Percentiles rank a stretch among this genome's conserved stretches.
Conservation (phyloP, 345 rosid genomes). For the Durio zibethinus region DNA sequence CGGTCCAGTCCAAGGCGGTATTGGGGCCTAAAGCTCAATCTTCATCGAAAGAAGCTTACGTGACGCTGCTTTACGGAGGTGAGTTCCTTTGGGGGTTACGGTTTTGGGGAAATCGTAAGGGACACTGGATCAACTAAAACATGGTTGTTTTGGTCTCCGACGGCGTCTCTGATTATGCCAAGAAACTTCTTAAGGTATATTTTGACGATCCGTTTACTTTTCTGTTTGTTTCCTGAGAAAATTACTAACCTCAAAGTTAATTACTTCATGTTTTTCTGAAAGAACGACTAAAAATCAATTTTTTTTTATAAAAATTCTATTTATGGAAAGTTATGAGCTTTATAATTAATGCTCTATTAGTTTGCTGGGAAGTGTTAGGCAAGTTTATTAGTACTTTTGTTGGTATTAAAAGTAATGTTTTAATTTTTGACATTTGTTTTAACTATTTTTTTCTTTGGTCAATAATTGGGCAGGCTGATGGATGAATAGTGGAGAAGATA, state of each 20-base stretch:
- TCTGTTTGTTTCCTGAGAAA: not conserved
- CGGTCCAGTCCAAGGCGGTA: constrained; percentile 32
- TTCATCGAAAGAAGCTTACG: constrained; percentile 65
- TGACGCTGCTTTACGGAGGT: constrained; percentile 83
- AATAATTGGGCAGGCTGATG: constrained; percentile 66
- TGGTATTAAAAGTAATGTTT: not conserved
- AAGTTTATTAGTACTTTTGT: no score
- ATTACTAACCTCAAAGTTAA: not conserved
- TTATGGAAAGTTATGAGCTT: not conserved
- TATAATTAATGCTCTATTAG: not conserved
- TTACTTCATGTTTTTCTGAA: not conserved
- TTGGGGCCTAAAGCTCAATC: constrained; percentile 25
- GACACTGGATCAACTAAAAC: constrained; percentile 71
- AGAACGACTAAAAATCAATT: not conserved
- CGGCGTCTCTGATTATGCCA: constrained; percentile 80
- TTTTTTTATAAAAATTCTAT: no score
- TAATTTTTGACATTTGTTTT: not conserved
- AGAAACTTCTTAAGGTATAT: constrained; percentile 52
- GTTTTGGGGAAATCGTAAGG: constrained; percentile 86
- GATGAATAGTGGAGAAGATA: constrained; percentile 90
- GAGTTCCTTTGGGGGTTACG: constrained; percentile 92
- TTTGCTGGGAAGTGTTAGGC: not conserved
- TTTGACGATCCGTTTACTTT: not conserved
- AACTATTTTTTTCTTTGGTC: not conserved
- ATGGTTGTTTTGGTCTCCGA: constrained; percentile 91